phyloP scores from a whole-genome alignment of 2,329 filamentous ascomycete genomes.

The Scortechinia acanthostroma region DNA sequence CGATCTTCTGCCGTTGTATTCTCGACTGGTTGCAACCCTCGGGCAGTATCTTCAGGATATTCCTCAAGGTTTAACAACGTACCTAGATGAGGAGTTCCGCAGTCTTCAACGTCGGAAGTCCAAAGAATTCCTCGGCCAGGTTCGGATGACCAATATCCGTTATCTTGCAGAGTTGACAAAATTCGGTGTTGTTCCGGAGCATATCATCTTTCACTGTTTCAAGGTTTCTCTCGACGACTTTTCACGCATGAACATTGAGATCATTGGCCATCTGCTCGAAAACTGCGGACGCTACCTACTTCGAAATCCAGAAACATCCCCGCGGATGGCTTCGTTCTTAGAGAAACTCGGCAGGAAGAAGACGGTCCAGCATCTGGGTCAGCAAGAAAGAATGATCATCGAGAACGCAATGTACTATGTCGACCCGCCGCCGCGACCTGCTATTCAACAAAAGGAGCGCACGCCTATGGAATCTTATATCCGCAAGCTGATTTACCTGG shows the following conservation, averaged over 20 bases:
- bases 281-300: conserved; percentile 93
- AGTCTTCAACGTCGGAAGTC: conserved; percentile 94
- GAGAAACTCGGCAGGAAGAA: conserved; percentile 96
- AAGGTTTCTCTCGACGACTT: conserved; percentile 97
- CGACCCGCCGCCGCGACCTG: conserved; percentile 84
- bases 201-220: conserved; percentile 96
- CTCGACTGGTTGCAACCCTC: conserved; percentile 85
- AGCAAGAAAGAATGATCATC: conserved; percentile 94
- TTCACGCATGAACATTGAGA: conserved; percentile 97
- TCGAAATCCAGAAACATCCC: conserved; percentile 84
- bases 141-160: conserved; percentile 89
- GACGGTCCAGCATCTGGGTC: conserved; percentile 84
- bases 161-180: conserved; percentile 96
- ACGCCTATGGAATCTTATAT: conserved; percentile 90
- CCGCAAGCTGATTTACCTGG: conserved; percentile 83
- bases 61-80: conserved; percentile 82
- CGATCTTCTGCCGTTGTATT: conserved; percentile 83
- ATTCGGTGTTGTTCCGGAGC: conserved; percentile 94
- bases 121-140: conserved; percentile 92
- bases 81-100: conserved; percentile 92
- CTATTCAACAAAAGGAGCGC: conserved; percentile 92
- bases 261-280: conserved; percentile 90
- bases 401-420: conserved; percentile 98
- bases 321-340: conserved; percentile 86
- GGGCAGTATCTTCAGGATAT: conserved; percentile 91